Conservation (phyloP, 2,329 filamentous ascomycete genomes). For the Fusarium pilosicola region DNA sequence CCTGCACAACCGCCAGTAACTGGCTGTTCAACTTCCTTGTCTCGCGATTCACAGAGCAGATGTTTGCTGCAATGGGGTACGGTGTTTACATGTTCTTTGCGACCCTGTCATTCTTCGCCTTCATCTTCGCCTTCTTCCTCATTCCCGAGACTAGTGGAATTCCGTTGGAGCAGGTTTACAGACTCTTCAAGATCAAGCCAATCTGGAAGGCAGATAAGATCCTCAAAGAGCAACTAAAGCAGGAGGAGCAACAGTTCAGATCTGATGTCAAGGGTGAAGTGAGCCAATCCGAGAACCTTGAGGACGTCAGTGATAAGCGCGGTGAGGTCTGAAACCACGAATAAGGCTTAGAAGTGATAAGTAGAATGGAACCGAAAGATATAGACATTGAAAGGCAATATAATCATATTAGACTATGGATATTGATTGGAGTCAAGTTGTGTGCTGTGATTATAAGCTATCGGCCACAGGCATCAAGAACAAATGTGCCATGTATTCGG, state of each 20-base stretch:
- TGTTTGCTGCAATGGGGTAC: slow-evolving; percentile 57
- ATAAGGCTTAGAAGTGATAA: too few relatives aligned
- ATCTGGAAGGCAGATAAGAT: slow-evolving; percentile 38
- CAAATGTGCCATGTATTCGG: background rate
- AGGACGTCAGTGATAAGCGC: background rate
- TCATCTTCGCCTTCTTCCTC: slow-evolving; percentile 61
- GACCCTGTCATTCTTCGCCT: slow-evolving; percentile 57
- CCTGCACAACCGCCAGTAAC: slow-evolving; percentile 66
- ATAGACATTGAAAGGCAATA: background rate
- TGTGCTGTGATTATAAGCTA: too few relatives aligned
- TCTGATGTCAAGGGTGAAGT: slow-evolving; percentile 32
- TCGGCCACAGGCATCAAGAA: background rate
- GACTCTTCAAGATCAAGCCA: slow-evolving; percentile 54
- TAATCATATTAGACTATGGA: background rate
- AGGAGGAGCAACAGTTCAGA: slow-evolving; percentile 37
- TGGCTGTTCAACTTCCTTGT: slow-evolving; percentile 68
- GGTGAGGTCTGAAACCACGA: background rate
- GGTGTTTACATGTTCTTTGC: slow-evolving; percentile 67
- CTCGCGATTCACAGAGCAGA: slow-evolving; percentile 50
- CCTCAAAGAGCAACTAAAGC: slow-evolving; percentile 29
- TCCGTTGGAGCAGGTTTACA: slow-evolving; percentile 61
- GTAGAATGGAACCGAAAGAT: background rate
- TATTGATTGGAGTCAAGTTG: background rate
- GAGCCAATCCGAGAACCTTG: slow-evolving; percentile 11
- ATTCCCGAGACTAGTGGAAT: slow-evolving; percentile 64